Conservation (phyloP, 148 eudicot genomes). For the Cornus suecica region DNA sequence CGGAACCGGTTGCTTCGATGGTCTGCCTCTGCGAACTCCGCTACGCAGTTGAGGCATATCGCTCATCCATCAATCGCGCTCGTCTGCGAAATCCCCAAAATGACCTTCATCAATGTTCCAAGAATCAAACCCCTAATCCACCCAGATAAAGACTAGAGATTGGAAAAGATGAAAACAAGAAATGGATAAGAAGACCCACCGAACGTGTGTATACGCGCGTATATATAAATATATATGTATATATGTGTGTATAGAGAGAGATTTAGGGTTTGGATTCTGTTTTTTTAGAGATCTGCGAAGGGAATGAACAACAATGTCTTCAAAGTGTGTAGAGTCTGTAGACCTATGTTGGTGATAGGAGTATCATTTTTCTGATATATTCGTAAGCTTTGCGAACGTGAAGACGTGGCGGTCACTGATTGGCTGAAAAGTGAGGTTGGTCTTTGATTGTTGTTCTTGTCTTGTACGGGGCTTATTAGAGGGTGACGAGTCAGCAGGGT, state of each 20-base stretch:
- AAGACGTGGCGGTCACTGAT: too few species aligned
- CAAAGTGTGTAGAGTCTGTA: not conserved
- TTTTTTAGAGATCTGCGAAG: not conserved
- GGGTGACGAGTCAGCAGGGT: too few species aligned
- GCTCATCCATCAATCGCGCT: slow-evolving; percentile 11
- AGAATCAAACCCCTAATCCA: not conserved
- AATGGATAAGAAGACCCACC: not conserved
- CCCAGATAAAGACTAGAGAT: too few species aligned
- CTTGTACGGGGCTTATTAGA: too few species aligned
- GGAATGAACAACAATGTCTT: not conserved
- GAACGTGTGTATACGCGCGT: not conserved
- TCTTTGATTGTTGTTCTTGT: too few species aligned
- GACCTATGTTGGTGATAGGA: not conserved
- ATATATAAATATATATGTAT: too few species aligned
- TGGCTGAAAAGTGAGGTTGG: too few species aligned
- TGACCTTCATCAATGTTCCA: slow-evolving; percentile 1
- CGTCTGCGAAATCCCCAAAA: not conserved
- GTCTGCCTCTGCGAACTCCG: slow-evolving; percentile 16
- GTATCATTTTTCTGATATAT: too few species aligned
- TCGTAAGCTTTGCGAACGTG: too few species aligned
- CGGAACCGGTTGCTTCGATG: not conserved
- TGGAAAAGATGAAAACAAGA: not conserved
- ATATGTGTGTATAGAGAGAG: not conserved
- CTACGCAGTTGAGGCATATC: slow-evolving; percentile 18
- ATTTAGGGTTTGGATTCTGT: not conserved